Conservation (phyloP, 306 rosid species). For the Citrullus amarus region DNA sequence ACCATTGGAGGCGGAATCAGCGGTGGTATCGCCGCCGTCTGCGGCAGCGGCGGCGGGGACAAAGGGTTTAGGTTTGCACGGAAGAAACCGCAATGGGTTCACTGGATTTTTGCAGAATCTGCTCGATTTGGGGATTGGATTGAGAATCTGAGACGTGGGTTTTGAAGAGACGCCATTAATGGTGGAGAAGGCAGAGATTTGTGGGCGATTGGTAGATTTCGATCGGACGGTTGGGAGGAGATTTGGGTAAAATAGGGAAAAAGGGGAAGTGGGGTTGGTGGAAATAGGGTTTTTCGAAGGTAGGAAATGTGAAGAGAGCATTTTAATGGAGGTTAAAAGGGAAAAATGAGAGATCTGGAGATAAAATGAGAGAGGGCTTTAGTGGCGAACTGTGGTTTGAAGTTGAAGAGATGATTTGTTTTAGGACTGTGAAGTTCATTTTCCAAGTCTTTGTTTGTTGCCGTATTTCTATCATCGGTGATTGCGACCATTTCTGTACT, state of each 20-base stretch:
- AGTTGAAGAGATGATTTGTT: not conserved
- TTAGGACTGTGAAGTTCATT: not conserved
- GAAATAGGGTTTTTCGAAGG: slow-evolving; percentile 27
- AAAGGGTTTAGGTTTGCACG: slow-evolving; percentile 26
- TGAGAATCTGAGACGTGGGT: slow-evolving; percentile 30
- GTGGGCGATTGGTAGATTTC: not conserved
- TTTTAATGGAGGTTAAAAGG: slow-evolving; percentile 8
- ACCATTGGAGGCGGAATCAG: slow-evolving; percentile 22
- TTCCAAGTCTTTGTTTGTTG: not conserved
- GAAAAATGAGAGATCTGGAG: slow-evolving; percentile 5
- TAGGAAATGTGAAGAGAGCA: slow-evolving; percentile 38
- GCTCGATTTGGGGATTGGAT: slow-evolving; percentile 17
- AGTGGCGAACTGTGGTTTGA: not conserved
- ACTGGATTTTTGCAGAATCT: slow-evolving; percentile 14
- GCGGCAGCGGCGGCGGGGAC: slow-evolving; percentile 34
- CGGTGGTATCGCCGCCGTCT: slow-evolving; percentile 20
- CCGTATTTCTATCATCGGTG: not conserved
- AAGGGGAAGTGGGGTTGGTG: slow-evolving; percentile 18
- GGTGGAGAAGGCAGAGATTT: not conserved
- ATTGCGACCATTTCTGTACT: not conserved
- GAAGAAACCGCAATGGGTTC: slow-evolving; percentile 17
- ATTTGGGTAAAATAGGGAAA: slow-evolving; percentile 20
- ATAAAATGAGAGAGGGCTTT: slow-evolving; percentile 4
- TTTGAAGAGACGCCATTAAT: slow-evolving; percentile 16
- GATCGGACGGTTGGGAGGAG: slow-evolving; percentile 20